Base-by-base conservation (phyloP, 2,329 filamentous ascomycete genomes). In the Sporothrix euskadiensis region DNA sequence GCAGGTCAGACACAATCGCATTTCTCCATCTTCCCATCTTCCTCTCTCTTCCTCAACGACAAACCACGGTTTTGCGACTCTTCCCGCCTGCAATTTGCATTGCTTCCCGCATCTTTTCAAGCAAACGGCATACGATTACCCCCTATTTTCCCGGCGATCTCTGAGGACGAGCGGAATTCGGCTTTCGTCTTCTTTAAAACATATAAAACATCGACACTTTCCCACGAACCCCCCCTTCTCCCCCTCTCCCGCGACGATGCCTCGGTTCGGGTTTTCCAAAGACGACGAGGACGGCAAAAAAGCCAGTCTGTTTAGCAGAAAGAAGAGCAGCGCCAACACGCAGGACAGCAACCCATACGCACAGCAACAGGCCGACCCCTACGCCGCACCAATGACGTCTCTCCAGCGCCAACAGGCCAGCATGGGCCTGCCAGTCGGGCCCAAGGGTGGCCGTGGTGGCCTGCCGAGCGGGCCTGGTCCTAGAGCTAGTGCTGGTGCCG, bases 311-410 rank as follows among this genome's bases (percentile, higher is more conserved):
- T 88, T 89, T 77, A 82, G 85, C 76, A 82, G 84, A 76, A 88
- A 88, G 82, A 88, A 86, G 83, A 71, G 82, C 83, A n/a, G 78
- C 82, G 39, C 78, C 81, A 56, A 80, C 82, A 32, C 72, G 26
- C 71, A 75, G 49, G 73, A 78, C 68, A 84, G 85, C 49, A 90
- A 90, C 77, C 88, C 89, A 6, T 90, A 91, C 77, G 88, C 88
- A 71, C 84, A 88, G 79, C 83, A 71, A 44, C 71, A 76, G 72
- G 81, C 81, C 76, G 88, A 89, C 75, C 87, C 87, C 35, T 89
- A 88, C 77, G 84, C 86, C 73, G 84, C 85, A 81, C 84, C 78
- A 82, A 83, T 84, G 79, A 83, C 82, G 35, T 80, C 84, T 19
- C 84, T 86, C 75, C 84, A 85, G 75, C 81, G 85, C 80, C 82